Base-by-base conservation (phyloP, 2,329 filamentous ascomycete genomes). In the Fusarium tuaranense region DNA sequence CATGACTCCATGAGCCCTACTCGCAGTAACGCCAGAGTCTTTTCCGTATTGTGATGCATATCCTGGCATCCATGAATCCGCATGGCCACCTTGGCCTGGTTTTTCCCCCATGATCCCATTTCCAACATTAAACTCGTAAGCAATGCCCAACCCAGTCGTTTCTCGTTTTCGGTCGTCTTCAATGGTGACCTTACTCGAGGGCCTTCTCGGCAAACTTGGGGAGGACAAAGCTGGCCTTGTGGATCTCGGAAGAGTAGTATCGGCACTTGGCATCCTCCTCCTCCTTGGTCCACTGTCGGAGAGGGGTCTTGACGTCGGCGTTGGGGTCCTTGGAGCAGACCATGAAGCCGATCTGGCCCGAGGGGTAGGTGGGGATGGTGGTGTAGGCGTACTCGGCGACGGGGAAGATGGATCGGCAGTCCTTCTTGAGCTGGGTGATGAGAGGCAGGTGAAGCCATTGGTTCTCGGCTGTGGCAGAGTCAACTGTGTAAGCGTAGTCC, bases 291-390 rank as follows among this genome's bases (percentile, higher is more conserved):
- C 95, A 97, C 80, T 86, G 88, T 82, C 97, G 93, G 73, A 98
- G 82, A 64, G 97, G 97, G 86, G 92, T 94, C 85, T 90, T 94
- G 83, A 98, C 90, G 86, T 99, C 90, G 84, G 92, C 91, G 82
- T 86, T 91, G 83, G 92, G 88, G 83, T 98, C 96, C 92, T 99
- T 98, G 92, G 90, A 94, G 92, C 97, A 98, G 83, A 99, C 94
- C 95, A 99, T 98, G 92, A 99, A 99, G 83, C 97, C 97, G 82
- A 99, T 99, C 89, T 99, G 97, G 83, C 97, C 97, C 67, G 95
- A 97, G 77, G 97, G 97, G 89, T 99, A 99, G 83, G 97, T 99
- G 70, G 97, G 97, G 85, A 99, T 99, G 81, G 96, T 98, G 82
- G 96, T 98, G 91, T 98, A 99, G 80, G 94, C 97, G 88, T 98